These are phyloP conservation scores for Hypoxylon sp. DNA, from an alignment of 2,329 filamentous ascomycete genomes.

Conservation along the genomic window DNA sequence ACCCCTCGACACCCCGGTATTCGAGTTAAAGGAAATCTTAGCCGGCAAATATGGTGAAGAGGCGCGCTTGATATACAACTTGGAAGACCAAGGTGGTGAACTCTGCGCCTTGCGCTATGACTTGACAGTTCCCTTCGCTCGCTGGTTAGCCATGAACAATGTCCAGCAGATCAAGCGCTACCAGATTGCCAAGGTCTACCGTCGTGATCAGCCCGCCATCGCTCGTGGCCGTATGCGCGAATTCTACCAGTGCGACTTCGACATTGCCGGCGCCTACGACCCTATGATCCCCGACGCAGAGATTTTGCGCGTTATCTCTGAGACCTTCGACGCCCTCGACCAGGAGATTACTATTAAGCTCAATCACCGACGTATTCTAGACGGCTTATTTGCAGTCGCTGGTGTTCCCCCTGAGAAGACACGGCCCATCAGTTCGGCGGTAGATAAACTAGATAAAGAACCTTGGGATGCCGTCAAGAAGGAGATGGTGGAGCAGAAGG, in stretches of 20 bases:
- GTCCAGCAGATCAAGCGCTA: constrained; percentile 92
- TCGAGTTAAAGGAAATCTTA: constrained; percentile 89
- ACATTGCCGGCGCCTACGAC: constrained; percentile 90
- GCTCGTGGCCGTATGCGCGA: constrained; percentile 94
- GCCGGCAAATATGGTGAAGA: constrained; percentile 94
- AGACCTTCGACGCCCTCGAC: constrained; percentile 86
- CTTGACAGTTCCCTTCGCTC: constrained; percentile 89
- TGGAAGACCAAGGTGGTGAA: constrained; percentile 66
- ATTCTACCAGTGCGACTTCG: constrained; percentile 98
- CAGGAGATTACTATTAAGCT: constrained; percentile 91
- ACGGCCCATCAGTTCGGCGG: constrained; percentile 89
- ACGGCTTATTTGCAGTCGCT: constrained; percentile 91
- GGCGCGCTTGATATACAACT: constrained; percentile 90
- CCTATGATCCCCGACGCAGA: constrained; percentile 94
- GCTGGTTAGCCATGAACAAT: constrained; percentile 93
- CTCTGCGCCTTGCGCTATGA: constrained; percentile 88
- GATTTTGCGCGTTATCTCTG: constrained; percentile 85
- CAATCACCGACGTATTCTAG: constrained; percentile 94
- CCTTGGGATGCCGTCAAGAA: constrained; percentile 91
- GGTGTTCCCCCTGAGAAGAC: constrained; percentile 91
- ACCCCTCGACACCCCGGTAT: constrained; percentile 85
- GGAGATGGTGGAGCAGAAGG: constrained; percentile 96
- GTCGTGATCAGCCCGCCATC: constrained; percentile 84
- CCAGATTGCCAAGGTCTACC: constrained; percentile 94
- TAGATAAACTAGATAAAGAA: constrained; percentile 95